These are phyloP conservation scores for Lavandula angustifolia DNA, from an alignment of 257 asterid genomes.

Conservation along the genomic window DNA sequence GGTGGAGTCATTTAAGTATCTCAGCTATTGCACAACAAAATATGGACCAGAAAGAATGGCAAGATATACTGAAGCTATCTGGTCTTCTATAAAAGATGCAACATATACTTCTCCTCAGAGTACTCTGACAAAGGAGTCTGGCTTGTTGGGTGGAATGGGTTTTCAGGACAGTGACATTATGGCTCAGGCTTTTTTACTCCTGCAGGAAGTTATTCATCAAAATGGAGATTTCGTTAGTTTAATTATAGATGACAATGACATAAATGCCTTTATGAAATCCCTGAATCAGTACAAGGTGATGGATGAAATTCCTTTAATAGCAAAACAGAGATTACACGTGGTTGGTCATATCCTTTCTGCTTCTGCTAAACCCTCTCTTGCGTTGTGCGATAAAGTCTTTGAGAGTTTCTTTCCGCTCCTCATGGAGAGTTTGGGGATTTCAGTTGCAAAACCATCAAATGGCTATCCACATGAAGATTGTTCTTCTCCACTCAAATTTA, in stretches of 20 bases:
- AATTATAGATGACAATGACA: slow-evolving; percentile 65
- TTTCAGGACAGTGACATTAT: slow-evolving; percentile 67
- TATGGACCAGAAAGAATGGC: slow-evolving; percentile 76
- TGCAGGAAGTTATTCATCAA: slow-evolving; percentile 59
- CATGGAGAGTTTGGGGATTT: slow-evolving; percentile 59
- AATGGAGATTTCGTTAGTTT: slow-evolving; percentile 51
- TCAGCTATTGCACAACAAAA: slow-evolving; percentile 63
- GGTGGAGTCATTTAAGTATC: slow-evolving; percentile 88
- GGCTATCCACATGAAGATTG: slow-evolving; percentile 34
- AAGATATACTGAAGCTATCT: slow-evolving; percentile 62
- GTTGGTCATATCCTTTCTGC: slow-evolving; percentile 65
- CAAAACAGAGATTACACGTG: slow-evolving; percentile 74
- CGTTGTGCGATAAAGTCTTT: slow-evolving; percentile 71
- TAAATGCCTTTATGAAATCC: slow-evolving; percentile 53
- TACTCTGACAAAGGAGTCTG: slow-evolving; percentile 48
- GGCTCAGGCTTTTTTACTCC: slow-evolving; percentile 64
- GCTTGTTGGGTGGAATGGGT: slow-evolving; percentile 52
- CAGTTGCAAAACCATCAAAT: slow-evolving; percentile 46
- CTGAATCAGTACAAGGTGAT: slow-evolving; percentile 44
- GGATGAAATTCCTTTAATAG: slow-evolving; percentile 49
- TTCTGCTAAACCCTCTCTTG: slow-evolving; percentile 61
- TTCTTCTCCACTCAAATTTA: slow-evolving; percentile 36
- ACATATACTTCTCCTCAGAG: slow-evolving; percentile 59
- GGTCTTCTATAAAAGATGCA: slow-evolving; percentile 75
- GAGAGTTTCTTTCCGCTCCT: slow-evolving; percentile 62